These are phyloP conservation scores for Ulmus americana DNA, from an alignment of 331 rosid genomes.

Conservation along the genomic window DNA sequence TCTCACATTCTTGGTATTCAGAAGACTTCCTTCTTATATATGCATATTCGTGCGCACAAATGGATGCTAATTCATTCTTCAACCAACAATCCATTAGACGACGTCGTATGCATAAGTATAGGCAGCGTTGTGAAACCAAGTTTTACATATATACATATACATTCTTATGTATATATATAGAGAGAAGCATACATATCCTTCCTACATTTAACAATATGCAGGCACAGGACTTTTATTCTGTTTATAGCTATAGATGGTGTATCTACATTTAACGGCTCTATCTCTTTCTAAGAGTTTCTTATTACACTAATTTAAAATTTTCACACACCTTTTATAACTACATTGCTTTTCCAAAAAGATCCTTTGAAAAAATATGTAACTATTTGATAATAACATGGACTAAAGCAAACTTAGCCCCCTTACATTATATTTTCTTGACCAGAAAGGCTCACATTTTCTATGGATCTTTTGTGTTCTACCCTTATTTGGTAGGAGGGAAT, in stretches of 20 bases:
- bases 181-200: background rate
- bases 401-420: too few relatives aligned
- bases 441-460: too few relatives aligned
- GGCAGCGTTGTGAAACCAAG: background rate
- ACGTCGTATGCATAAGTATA: background rate
- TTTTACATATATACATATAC: background rate
- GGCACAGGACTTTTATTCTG: conserved; percentile 16
- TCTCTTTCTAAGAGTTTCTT: conserved; percentile 21
- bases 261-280: conserved; percentile 21
- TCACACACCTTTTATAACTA: background rate
- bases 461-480: too few relatives aligned
- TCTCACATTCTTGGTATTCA: too few relatives aligned
- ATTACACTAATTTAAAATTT: background rate
- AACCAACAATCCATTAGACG: too few relatives aligned
- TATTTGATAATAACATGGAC: too few relatives aligned
- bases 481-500: too few relatives aligned
- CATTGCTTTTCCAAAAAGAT: background rate
- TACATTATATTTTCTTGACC: too few relatives aligned
- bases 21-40: too few relatives aligned
- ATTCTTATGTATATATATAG: background rate
- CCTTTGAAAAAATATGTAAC: too few relatives aligned
- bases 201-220: background rate
- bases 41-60: too few relatives aligned
- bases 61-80: too few relatives aligned
- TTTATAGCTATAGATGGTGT: conserved; percentile 6